These are phyloP conservation scores for Chlamydomonas sphaeroides DNA, from an alignment of 139 green algal genomes.

Conservation along the genomic window DNA sequence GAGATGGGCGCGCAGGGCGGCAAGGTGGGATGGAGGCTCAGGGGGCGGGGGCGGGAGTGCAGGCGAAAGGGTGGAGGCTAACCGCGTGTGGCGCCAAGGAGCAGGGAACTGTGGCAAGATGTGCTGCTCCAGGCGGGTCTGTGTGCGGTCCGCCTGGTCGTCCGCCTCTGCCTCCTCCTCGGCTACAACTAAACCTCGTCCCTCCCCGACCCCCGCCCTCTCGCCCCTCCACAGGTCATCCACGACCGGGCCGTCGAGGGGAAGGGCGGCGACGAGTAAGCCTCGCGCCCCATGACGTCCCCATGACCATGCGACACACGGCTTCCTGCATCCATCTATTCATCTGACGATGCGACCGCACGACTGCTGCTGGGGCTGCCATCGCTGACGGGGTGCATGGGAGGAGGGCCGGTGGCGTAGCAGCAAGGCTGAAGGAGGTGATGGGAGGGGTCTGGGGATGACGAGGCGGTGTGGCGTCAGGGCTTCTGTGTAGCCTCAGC, in stretches of 20 bases:
- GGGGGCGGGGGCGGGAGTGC: not conserved
- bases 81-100: not conserved
- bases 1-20: constrained; percentile 35
- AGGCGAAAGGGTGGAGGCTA: not conserved
- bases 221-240: not conserved
- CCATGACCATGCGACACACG: too few species aligned
- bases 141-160: not conserved
- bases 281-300: too few species aligned
- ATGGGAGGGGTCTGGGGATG: too few species aligned
- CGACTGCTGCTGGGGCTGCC: too few species aligned
- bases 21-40: not conserved
- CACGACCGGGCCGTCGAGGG: not conserved
- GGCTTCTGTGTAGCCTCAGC: too few species aligned
- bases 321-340: too few species aligned
- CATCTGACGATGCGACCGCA: too few species aligned
- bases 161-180: not conserved
- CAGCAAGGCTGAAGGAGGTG: too few species aligned
- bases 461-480: too few species aligned
- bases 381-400: too few species aligned
- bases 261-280: not conserved
- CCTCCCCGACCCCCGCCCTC: not conserved
- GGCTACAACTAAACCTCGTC: not conserved
- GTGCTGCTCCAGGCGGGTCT: not conserved
- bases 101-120: not conserved
- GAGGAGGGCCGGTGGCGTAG: too few species aligned